phyloP scores from a whole-genome alignment of 768 basidiomycete genomes.

The Peribolospora kevripleyi region DNA sequence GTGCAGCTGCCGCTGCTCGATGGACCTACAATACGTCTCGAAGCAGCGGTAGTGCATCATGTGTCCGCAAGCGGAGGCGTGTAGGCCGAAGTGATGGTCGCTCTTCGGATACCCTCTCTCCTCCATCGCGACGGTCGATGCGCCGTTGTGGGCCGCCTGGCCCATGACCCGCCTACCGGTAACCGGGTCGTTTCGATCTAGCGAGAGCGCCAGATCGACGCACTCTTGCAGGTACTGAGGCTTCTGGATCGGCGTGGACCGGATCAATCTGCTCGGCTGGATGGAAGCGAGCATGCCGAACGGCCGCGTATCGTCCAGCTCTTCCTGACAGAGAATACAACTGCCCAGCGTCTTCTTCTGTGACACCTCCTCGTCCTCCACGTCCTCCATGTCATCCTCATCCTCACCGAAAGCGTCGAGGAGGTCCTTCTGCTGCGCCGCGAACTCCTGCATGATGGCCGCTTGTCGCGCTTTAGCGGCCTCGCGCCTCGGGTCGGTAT shows the following conservation, averaged over 20 bases:
- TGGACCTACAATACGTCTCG: conserved; percentile 62
- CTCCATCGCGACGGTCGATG: not conserved
- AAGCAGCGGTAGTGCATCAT: conserved; percentile 95
- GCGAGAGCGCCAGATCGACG: conserved; percentile 33
- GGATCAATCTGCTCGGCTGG: conserved; percentile 63
- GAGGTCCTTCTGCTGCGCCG: conserved; percentile 68
- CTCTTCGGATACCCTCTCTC: not conserved
- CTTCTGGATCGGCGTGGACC: conserved; percentile 41
- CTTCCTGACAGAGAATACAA: conserved; percentile 98
- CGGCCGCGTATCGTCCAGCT: conserved; percentile 40
- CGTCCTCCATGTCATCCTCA: conserved; percentile 37
- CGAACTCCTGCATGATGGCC: conserved; percentile 88
- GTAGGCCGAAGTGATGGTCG: conserved; percentile 55
- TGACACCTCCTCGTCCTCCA: conserved; percentile 23
- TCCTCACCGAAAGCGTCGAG: conserved; percentile 33
- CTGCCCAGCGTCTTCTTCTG: conserved; percentile 33
- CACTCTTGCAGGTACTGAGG: conserved; percentile 37
- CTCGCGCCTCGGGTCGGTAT: conserved; percentile 42
- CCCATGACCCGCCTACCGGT: conserved; percentile 11
- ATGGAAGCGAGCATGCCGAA: conserved; percentile 72
- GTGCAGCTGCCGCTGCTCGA: conserved; percentile 60
- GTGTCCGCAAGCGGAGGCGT: conserved; percentile 75
- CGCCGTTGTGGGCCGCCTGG: not conserved
- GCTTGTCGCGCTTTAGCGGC: conserved; percentile 79
- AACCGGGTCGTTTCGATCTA: conserved; percentile 29